Evolutionary conservation across 179 eudicot species (phyloP).

Genomic region (Beta lomatogona): DNA sequence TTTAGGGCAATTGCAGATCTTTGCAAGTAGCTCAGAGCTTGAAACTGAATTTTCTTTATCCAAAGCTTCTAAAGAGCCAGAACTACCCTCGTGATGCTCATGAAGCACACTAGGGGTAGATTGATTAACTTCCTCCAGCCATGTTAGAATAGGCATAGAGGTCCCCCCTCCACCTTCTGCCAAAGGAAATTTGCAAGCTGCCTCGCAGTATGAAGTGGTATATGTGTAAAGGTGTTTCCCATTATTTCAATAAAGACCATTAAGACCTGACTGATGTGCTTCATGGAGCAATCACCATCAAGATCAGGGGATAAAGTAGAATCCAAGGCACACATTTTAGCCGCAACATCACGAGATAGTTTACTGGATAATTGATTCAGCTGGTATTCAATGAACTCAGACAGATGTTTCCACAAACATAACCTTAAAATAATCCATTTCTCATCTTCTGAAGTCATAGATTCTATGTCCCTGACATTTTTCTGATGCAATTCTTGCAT

Average conservation of each 20-base stretch:
- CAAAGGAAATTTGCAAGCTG: conserved; percentile 61
- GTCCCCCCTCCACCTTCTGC: conserved; percentile 51
- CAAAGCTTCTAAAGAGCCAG: conserved; percentile 29
- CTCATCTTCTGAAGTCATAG: conserved; percentile 50
- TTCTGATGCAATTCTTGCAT: conserved; percentile 31
- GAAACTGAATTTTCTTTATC: conserved; percentile 34
- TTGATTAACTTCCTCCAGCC: conserved; percentile 47
- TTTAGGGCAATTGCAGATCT: conserved; percentile 48
- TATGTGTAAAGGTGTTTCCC: conserved; percentile 41
- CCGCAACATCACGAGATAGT: conserved; percentile 29
- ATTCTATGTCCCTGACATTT: conserved; percentile 31
- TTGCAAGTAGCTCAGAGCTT: conserved; percentile 42
- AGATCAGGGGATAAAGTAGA: conserved; percentile 28
- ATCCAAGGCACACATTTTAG: conserved; percentile 28
- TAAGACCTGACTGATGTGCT: conserved; percentile 39
- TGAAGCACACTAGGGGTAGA: conserved; percentile 27
- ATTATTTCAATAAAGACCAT: conserved; percentile 47
- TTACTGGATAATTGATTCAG: conserved; percentile 39
- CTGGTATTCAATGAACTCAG: conserved; percentile 46
- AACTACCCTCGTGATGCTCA: conserved; percentile 33
- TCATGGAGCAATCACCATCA: conserved; percentile 29
- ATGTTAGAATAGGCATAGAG: conserved; percentile 34
- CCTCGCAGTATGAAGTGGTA: conserved; percentile 52
- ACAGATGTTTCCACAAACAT: conserved; percentile 64
- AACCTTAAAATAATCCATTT: conserved; percentile 49